Base-by-base conservation (phyloP, 768 basidiomycete species). In the Boletus subparvulus region DNA sequence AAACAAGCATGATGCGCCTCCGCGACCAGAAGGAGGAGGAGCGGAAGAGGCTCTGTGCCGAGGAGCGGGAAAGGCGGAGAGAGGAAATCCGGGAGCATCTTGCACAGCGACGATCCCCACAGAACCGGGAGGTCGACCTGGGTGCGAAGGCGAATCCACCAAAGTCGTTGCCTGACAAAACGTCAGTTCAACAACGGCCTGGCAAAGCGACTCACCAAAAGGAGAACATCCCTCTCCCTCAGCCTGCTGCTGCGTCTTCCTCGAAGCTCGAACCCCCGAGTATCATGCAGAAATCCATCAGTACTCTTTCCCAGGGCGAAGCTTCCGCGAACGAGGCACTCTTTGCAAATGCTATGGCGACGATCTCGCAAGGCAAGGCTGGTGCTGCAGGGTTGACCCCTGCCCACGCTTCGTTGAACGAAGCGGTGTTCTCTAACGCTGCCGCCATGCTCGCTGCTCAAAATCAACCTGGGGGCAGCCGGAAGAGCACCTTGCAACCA, bases 21-120 rank as follows among this genome's bases (percentile, higher is more conserved):
- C 69, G 70, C 33, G 70, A 73, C 17, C 68, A 67, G 8, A 72
- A 72, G 55, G 70, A 72, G 40, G 60, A 68, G 14, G 66, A 69
- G 13, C 68, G 72, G 35, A 72, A 72, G 62, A 64, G 47, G 33
- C 68, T 66, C 10, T 71, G 68, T 7, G 66, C 62, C 0, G 59
- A 66, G 51, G 70, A 72, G 28, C 65, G 70, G 0, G 71, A 72
- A 13, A 67, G 47, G 26, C 65, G 70, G 10, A 55, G 56, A 17
- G 30, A 62, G 37, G 66, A 71, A 39, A 54, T 65, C 0, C 54
- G 54, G 3, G 56, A 54, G 13, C 66, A 58, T 12, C 52, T 70
- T 9, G 61, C 61, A 0, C 68, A 71, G 32, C 58, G 59, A 24
- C 67, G 66, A 37, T 32, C 50, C 12, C 16, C 47, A 16, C 69